Conservation (phyloP, 768 basidiomycete genomes). For the Leccinum subgranulosum region DNA sequence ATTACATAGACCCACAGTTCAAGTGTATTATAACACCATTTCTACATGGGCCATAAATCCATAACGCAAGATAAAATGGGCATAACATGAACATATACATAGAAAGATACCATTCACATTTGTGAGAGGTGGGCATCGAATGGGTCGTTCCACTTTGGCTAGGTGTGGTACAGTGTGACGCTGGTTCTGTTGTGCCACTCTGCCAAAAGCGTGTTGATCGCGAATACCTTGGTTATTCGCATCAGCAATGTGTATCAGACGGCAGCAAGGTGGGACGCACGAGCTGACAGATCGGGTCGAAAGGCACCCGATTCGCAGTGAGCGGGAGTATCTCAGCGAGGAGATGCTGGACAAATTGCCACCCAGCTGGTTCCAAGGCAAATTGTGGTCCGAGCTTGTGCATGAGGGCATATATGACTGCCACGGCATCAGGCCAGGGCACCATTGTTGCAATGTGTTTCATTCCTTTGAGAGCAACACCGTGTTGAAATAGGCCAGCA, state of each 20-base stretch:
- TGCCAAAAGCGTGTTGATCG: conserved; percentile 8
- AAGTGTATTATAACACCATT: conserved; percentile 26
- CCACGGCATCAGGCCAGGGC: conserved; percentile 19
- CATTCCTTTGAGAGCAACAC: conserved; percentile 3
- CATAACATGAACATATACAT: conserved; percentile 5
- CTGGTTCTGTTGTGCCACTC: conserved; percentile 5
- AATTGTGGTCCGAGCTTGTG: conserved; percentile 18
- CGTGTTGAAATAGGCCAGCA: conserved; percentile 7
- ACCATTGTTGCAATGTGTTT: conserved; percentile 12
- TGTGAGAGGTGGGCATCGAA: neutral
- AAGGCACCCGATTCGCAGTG: neutral
- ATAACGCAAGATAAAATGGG: conserved; percentile 8
- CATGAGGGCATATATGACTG: conserved; percentile 12
- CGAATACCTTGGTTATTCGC: conserved; percentile 6
- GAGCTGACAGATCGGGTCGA: conserved; percentile 15
- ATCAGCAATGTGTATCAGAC: conserved; percentile 1
- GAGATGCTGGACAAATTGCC: conserved; percentile 14
- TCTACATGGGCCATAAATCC: conserved; percentile 6
- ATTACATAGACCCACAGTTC: conserved; percentile 11
- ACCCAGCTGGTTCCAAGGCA: conserved; percentile 5
- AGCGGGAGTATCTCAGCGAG: conserved; percentile 6
- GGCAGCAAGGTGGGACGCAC: conserved; percentile 8
- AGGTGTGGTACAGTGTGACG: conserved; percentile 7
- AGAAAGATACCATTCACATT: neutral
- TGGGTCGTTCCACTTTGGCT: neutral